Conservation (phyloP, 352 stramenopile genomes). For the Pythium scleroteichum region DNA sequence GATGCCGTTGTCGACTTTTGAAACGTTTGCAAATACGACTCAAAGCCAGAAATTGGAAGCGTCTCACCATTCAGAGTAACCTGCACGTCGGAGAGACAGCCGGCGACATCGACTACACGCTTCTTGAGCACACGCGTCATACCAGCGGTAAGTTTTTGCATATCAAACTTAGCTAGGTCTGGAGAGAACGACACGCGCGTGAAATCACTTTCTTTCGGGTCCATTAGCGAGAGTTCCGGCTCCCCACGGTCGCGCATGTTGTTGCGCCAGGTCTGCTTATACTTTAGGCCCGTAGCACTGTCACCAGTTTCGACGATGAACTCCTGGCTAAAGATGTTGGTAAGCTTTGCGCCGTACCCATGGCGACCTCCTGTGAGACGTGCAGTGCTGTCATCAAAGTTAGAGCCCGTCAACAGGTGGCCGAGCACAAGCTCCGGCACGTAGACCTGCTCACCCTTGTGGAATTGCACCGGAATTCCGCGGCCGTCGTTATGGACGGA, state of each 20-base stretch:
- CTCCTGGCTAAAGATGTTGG: slow-evolving; percentile 99
- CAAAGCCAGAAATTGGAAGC: slow-evolving; percentile 93
- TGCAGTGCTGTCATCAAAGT: slow-evolving; percentile 98
- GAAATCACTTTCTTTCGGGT: slow-evolving; percentile 91
- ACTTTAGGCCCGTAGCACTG: slow-evolving; percentile 66
- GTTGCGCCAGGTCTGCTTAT: slow-evolving; percentile 93
- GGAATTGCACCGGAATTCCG: slow-evolving; percentile 97
- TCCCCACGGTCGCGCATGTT: slow-evolving; percentile 95
- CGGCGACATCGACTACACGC: slow-evolving; percentile 98
- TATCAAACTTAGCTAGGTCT: slow-evolving; percentile 96
- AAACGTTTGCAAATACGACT: slow-evolving; percentile 95
- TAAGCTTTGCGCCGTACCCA: slow-evolving; percentile 97
- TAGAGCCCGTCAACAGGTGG: slow-evolving; percentile 98
- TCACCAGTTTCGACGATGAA: slow-evolving; percentile 99
- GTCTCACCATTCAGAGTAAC: slow-evolving; percentile 93
- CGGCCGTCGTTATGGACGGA: slow-evolving; percentile 98
- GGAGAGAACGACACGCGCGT: slow-evolving; percentile 98
- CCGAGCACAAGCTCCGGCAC: slow-evolving; percentile 98
- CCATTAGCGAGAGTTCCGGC: slow-evolving; percentile 79
- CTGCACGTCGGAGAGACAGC: slow-evolving; percentile 90
- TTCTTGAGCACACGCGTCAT: slow-evolving; percentile 95
- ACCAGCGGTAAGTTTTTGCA: slow-evolving; percentile 93
- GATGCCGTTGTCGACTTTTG: slow-evolving; percentile 53
- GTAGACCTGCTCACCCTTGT: slow-evolving; percentile 97
- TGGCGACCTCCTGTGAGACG: slow-evolving; percentile 97